Base-by-base conservation (phyloP, 768 basidiomycete genomes). In the Podaxis pistillaris region DNA sequence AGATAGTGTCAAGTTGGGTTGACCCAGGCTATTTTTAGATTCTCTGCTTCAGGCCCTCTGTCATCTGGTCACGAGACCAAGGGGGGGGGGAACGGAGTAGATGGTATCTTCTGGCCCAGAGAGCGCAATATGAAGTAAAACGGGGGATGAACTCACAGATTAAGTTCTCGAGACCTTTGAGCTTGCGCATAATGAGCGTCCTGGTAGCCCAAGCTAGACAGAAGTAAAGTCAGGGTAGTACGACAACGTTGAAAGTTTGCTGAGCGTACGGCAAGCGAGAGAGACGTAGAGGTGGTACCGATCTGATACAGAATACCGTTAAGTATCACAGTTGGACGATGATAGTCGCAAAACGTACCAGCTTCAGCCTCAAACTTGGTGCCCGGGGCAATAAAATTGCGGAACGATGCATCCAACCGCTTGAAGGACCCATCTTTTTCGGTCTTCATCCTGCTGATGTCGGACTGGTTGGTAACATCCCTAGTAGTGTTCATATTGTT, bases 251-350 rank as follows among this genome's bases (percentile, higher is more conserved):
- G 26, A 22, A 47, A 33, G 33, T 30, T 12, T 4, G 36, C 36
- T 22, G 15, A 22, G 68, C 89, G 72, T 65, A 93, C 91, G 94
- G 69, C 94, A 98, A 1, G 90, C 86, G 65, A 87, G 86, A 3
- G 90, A 91, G 62, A 97, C 91, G 68, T 93, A 96, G 67, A 96
- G 91, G 67, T 92, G 91, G 72, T 98, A 98, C 50, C 96, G 88
- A 64, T 87, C 94, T 94, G 36, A 33, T 22, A 33, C 13, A 67
- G n/a, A 58, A 54, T n/a, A 12, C 12, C 11, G 55, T 4, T 37
- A 56, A 54, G 6, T 57, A 64, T 57, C 37, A 37, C n/a, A 33
- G 22, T 26, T 19, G 49, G 12, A 9, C 22, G 8, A 22, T 28
- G 26, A 28, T 24, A 11, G 50, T n/a, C 40, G 28, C n/a, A 53